phyloP scores from a whole-genome alignment of 371 early-diverging fungal species.

The Sanchytrium tribonematis region DNA sequence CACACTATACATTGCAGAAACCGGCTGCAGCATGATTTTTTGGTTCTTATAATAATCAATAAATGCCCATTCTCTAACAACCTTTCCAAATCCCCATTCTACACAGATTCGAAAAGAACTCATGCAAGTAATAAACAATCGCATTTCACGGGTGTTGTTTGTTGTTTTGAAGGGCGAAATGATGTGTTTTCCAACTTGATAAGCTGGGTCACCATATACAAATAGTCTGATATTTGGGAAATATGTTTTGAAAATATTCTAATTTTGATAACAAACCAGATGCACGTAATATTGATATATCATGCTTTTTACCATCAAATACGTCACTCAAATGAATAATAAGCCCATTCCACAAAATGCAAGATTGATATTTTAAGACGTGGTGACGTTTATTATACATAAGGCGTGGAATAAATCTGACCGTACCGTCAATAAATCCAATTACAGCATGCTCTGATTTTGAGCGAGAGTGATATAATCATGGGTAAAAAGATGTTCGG shows the following conservation, averaged over 20 bases:
- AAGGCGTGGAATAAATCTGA: constrained; percentile 3
- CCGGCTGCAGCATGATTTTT: constrained; percentile 4
- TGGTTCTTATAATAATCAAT: constrained; percentile 6
- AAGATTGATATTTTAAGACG: constrained; percentile 5
- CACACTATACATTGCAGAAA: constrained; percentile 3
- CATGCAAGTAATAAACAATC: constrained; percentile 6
- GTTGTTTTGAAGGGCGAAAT: constrained; percentile 3
- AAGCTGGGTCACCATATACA: constrained; percentile 7
- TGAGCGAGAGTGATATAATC: too few species aligned
- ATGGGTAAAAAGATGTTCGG: too few species aligned
- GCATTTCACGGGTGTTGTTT: background rate
- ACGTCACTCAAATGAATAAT: constrained; percentile 5
- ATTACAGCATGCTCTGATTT: too few species aligned
- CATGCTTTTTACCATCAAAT: constrained; percentile 4
- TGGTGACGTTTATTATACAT: constrained; percentile 3
- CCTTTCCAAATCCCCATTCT: constrained; percentile 7
- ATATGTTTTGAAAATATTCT: constrained; percentile 2
- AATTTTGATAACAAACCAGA: too few species aligned
- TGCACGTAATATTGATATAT: constrained; percentile 3
- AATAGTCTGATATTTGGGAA: background rate
- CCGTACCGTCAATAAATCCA: constrained; percentile 6
- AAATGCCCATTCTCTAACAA: constrained; percentile 6
- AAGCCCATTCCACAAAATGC: constrained; percentile 4
- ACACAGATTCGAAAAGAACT: constrained; percentile 4
- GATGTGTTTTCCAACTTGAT: constrained; percentile 2